Percentiles rank a stretch among this genome's conserved stretches.
phyloP scores from a whole-genome alignment of 768 basidiomycete genomes.

The Phylloporus arenicola region DNA sequence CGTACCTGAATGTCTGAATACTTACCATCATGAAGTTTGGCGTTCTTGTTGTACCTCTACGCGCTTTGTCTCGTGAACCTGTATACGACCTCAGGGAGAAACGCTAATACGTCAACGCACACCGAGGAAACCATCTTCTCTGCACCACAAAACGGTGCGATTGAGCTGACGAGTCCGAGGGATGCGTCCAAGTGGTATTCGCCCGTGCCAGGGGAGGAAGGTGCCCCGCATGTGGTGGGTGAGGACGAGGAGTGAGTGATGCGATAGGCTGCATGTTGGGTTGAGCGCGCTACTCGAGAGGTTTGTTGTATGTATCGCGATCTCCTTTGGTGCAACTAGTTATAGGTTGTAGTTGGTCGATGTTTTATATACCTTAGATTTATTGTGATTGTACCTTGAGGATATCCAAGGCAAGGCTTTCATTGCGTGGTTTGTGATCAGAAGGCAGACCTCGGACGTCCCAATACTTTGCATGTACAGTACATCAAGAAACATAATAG shows the following conservation, averaged over 20 bases:
- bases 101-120: conserved; percentile 32
- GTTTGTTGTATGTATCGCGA: not conserved
- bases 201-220: conserved; percentile 45
- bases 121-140: conserved; percentile 17
- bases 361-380: not conserved
- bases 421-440: not conserved
- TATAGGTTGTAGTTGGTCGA: not conserved
- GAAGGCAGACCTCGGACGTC: too few relatives aligned
- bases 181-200: conserved; percentile 57
- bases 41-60: conserved; percentile 75
- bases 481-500: too few relatives aligned
- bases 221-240: conserved; percentile 42
- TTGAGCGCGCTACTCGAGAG: not conserved
- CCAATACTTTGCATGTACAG: too few relatives aligned
- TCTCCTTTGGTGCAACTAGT: not conserved
- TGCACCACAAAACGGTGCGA: conserved; percentile 27
- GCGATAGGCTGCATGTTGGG: too few relatives aligned
- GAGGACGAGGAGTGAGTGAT: conserved; percentile 41
- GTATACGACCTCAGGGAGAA: conserved; percentile 58
- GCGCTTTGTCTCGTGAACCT: conserved; percentile 66
- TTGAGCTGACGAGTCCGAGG: conserved; percentile 37
- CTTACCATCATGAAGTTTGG: conserved; percentile 30
- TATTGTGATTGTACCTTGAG: too few relatives aligned
- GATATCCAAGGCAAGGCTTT: not conserved
- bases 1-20: not conserved